These are phyloP conservation scores for Colletotrichum trifolii DNA, from an alignment of 2,329 filamentous ascomycete genomes.

Conservation along the genomic window DNA sequence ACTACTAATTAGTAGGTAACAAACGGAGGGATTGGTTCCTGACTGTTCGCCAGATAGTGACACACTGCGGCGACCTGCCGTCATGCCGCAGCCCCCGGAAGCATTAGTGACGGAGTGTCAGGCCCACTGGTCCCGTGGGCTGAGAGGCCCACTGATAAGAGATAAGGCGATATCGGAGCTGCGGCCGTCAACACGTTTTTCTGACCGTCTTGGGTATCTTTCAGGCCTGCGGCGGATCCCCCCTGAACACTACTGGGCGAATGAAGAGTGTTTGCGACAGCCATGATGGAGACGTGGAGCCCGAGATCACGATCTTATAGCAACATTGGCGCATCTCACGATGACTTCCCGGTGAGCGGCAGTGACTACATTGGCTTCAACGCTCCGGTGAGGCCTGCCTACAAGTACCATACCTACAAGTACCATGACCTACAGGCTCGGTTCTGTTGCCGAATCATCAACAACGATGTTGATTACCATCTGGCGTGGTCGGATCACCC, in stretches of 20 bases:
- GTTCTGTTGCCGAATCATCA: too few relatives aligned
- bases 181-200: constrained; percentile 21
- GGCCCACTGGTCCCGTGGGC: too few relatives aligned
- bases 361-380: too few relatives aligned
- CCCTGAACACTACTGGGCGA: constrained; percentile 4
- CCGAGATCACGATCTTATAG: not conserved
- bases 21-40: constrained; percentile 34
- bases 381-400: too few relatives aligned
- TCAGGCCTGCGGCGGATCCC: constrained; percentile 4
- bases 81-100: constrained; percentile 10
- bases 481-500: constrained; percentile 25
- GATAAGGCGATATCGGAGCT: constrained; percentile 35
- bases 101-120: too few relatives aligned
- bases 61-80: constrained; percentile 1
- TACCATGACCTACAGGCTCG: too few relatives aligned
- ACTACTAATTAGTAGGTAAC: constrained; percentile 12
- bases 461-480: not conserved
- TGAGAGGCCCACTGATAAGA: constrained; percentile 29
- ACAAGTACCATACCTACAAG: too few relatives aligned
- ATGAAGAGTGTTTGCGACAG: not conserved
- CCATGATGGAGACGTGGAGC: constrained; percentile 3
- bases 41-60: not conserved
- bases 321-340: constrained; percentile 1
- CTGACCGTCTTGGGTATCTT: constrained; percentile 16
- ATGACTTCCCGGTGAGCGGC: not conserved